phyloP scores from a whole-genome alignment of 192 early-diverging fungal genomes.

The Podila horticola region DNA sequence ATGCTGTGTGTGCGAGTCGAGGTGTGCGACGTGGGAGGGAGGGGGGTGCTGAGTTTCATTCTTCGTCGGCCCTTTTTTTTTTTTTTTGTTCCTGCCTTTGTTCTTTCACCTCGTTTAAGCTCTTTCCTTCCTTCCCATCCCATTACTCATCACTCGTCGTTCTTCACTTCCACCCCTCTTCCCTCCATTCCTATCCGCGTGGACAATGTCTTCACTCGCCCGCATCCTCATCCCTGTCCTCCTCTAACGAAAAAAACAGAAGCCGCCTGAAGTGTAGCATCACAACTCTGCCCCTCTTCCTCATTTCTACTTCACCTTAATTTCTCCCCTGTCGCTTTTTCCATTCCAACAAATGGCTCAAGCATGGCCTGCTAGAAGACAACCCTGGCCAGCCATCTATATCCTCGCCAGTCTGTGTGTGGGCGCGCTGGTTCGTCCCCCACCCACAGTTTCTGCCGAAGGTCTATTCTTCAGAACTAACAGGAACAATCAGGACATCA shows the following conservation, averaged over 20 bases:
- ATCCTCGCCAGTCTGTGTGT: not conserved
- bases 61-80: not conserved
- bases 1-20: no score
- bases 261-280: not conserved
- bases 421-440: not conserved
- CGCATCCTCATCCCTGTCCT: not conserved
- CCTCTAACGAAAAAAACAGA: not conserved
- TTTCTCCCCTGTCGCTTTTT: not conserved
- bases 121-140: not conserved
- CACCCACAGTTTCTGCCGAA: not conserved
- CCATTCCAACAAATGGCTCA: constrained; percentile 1
- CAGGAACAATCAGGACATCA: not conserved
- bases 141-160: no score
- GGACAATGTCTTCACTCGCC: no score
- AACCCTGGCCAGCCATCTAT: not conserved
- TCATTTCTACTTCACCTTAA: not conserved
- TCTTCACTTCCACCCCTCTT: not conserved
- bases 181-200: not conserved
- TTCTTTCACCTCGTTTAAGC: not conserved
- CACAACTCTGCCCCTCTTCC: not conserved
- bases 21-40: no score
- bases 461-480: constrained; percentile 1
- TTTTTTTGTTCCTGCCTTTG: not conserved
- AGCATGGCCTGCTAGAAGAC: not conserved
- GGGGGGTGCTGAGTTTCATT: no score